A percentile compares a stretch with the other conserved stretches of the same genome.
These are phyloP conservation scores for Linnemannia elongata DNA, from an alignment of 192 early-diverging fungal genomes.

Conservation along the genomic window DNA sequence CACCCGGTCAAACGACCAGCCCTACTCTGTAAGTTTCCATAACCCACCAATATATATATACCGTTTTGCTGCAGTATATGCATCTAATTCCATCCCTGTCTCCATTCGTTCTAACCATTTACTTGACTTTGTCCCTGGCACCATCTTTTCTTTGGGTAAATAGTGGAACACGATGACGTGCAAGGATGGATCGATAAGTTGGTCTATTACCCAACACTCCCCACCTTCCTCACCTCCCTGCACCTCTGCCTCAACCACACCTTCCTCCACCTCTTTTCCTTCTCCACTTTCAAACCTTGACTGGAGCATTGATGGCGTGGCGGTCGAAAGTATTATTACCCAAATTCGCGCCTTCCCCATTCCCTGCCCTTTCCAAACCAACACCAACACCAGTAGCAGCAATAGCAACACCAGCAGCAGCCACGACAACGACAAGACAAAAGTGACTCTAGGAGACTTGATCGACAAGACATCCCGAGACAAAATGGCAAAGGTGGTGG, in stretches of 20 bases:
- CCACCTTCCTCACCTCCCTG: neutral
- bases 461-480: neutral
- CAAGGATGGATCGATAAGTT: neutral
- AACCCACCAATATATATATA: no score
- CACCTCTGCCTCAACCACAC: neutral
- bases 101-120: neutral
- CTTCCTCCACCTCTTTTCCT: neutral
- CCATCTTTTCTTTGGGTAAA: neutral
- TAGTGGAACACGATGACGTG: neutral
- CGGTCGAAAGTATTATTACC: neutral
- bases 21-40: neutral
- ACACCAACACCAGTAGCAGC: neutral
- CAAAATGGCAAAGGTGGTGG: neutral
- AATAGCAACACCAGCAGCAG: neutral
- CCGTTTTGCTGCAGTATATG: neutral
- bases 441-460: neutral
- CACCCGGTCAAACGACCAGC: neutral
- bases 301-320: neutral
- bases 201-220: neutral
- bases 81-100: neutral
- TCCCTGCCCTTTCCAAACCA: neutral
- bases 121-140: no score
- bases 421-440: neutral
- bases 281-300: neutral
- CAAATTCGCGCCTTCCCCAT: neutral